Conservation (phyloP, 345 rosid genomes). For the Hibiscus trionum region DNA sequence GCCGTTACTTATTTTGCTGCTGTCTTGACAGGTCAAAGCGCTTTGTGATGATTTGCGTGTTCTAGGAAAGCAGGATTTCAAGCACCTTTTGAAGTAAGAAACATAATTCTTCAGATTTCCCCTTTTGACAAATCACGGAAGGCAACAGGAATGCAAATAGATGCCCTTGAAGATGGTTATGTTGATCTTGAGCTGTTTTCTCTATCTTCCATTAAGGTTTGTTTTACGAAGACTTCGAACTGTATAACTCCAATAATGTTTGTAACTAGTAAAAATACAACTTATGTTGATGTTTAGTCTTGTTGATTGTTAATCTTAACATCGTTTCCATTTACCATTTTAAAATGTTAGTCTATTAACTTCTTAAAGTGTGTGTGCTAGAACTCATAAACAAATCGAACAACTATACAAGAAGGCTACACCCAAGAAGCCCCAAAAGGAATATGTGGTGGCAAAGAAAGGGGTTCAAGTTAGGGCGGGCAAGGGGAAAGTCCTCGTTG, state of each 20-base stretch:
- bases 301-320: not conserved
- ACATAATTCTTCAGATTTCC: not conserved
- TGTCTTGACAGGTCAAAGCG: conserved; percentile 49
- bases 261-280: not conserved
- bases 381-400: too few relatives aligned
- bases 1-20: not conserved
- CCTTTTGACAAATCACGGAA: conserved; percentile 49
- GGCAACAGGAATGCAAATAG: conserved; percentile 69
- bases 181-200: conserved; percentile 74
- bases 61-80: conserved; percentile 91
- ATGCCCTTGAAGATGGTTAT: conserved; percentile 80
- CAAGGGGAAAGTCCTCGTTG: conserved; percentile 82
- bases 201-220: conserved; percentile 85
- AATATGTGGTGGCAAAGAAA: conserved; percentile 83
- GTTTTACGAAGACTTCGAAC: not conserved
- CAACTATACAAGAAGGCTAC: conserved; percentile 74
- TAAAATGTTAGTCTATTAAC: too few relatives aligned
- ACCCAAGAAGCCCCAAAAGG: conserved; percentile 64
- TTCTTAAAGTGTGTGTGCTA: too few relatives aligned
- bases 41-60: conserved; percentile 90
- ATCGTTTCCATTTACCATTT: not conserved
- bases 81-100: conserved; percentile 78
- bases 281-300: too few relatives aligned
- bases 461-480: conserved; percentile 77
- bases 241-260: not conserved